Base-by-base conservation (phyloP, 306 rosid species). In the Sphenostylis stenocarpa region DNA sequence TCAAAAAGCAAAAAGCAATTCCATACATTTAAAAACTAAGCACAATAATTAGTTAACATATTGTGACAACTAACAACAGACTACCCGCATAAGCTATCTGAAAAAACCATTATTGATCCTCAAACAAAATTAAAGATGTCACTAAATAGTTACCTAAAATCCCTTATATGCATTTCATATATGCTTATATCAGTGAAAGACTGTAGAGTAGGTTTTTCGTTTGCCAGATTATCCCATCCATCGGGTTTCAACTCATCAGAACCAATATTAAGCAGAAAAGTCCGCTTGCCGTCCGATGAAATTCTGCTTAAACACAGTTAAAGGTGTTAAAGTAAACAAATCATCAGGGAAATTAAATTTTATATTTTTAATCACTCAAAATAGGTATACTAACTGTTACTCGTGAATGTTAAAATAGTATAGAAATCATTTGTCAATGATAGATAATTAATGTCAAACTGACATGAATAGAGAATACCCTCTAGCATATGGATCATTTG, bases 401-500 rank as follows among this genome's bases (percentile, higher is more conserved):
- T 64, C 58, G 19, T 29, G 73, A 80, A 77, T 29, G 72, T 53
- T n/a, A 23, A 77, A 70, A 77, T 81, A 77, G 71, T 78, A 57
- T 10, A 71, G 77, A 80, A 52, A 83, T 70, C 77, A 81, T 76
- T 53, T 76, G 72, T 64, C 52, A 75, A 61, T 78, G 62, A 75
- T 55, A 58, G 81, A 79, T n/a, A n/a, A n/a, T n/a, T 72, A 68
- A 82, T 26, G 39, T 69, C 67, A 68, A 86, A 75, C 34, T 79
- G 75, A 65, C 74, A 43, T 72, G 67, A 73, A 67, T 55, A 16
- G 79, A 7, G 82, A 89, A 66, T 95, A 95, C 97, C 99, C 97
- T 95, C 97, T 88, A 52, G 97, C 88, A 73, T 95, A 95, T 21
- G 99, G 97, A 90, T 95, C 99, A 67, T 87, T 95, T 77, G 93